Evolutionary conservation across 164 flowering plant genomes (phyloP).

Genomic region (Echeveria elegans): DNA sequence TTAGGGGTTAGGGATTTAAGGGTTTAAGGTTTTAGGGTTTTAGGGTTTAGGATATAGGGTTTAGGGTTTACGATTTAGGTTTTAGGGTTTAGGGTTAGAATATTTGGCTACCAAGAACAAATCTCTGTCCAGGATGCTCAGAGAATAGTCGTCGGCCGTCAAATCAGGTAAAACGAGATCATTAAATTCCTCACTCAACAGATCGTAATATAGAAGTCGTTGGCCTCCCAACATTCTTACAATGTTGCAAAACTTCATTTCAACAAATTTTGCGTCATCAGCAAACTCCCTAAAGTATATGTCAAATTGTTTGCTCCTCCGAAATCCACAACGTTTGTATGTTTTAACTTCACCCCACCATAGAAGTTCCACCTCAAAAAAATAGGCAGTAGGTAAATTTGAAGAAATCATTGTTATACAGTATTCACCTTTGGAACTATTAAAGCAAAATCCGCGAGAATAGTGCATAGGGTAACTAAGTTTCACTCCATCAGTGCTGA

Average conservation of each 20-base stretch:
- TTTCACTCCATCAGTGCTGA: no score
- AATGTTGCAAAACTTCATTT: not conserved
- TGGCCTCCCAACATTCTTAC: no score
- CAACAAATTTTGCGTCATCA: not conserved
- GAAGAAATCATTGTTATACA: not conserved
- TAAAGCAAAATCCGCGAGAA: not conserved
- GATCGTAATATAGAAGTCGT: not conserved
- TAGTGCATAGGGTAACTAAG: not conserved
- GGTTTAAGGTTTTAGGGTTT: no score
- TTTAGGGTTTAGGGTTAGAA: no score
- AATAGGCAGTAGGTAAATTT: not conserved
- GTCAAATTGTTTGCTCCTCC: not conserved
- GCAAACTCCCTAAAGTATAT: not conserved
- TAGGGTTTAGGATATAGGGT: no score
- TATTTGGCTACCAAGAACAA: not conserved
- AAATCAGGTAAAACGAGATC: not conserved
- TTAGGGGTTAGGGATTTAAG: no score
- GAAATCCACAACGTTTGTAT: not conserved
- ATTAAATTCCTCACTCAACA: not conserved
- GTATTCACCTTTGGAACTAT: not conserved
- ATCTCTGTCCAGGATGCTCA: not conserved
- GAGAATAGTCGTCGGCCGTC: not conserved
- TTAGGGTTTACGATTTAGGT: no score
- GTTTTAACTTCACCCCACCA: not conserved
- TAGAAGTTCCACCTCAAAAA: not conserved